These are phyloP conservation scores for Diaporthe citrichinensis DNA, from an alignment of 2,329 filamentous ascomycete species.

Conservation along the genomic window DNA sequence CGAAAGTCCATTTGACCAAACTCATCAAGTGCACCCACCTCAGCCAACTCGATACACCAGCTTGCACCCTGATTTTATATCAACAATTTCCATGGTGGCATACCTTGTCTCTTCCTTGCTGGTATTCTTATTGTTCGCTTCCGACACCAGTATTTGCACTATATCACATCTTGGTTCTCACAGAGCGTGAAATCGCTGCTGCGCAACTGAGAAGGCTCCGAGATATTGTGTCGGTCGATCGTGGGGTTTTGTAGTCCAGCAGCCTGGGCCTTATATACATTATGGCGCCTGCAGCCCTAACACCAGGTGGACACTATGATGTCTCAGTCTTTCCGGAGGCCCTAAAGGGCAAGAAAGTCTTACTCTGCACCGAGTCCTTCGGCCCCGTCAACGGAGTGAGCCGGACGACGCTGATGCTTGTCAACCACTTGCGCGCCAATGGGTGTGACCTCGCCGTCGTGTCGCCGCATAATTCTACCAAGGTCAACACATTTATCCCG, in stretches of 20 bases:
- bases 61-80: neutral
- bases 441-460: slow-evolving; percentile 77
- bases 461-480: slow-evolving; percentile 71
- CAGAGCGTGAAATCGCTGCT: neutral
- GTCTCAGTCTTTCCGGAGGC: slow-evolving; percentile 60
- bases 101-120: neutral
- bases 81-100: neutral
- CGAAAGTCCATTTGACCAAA: neutral
- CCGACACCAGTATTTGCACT: neutral
- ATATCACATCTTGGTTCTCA: too few relatives aligned
- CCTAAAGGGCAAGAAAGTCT: slow-evolving; percentile 72
- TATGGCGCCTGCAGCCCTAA: neutral
- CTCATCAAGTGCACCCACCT: neutral
- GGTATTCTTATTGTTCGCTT: neutral
- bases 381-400: slow-evolving; percentile 82
- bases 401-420: slow-evolving; percentile 77
- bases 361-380: slow-evolving; percentile 80
- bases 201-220: neutral
- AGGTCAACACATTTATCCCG: slow-evolving; percentile 67
- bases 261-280: neutral
- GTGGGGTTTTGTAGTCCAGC: neutral
- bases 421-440: slow-evolving; percentile 75
- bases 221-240: neutral
- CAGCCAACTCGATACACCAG: neutral
- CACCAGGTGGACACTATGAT: slow-evolving; percentile 50